Evolutionary conservation across 768 basidiomycete genomes (phyloP), one percentile per base, ranked within the genome.

Genomic region (Boletus sp.): DNA sequence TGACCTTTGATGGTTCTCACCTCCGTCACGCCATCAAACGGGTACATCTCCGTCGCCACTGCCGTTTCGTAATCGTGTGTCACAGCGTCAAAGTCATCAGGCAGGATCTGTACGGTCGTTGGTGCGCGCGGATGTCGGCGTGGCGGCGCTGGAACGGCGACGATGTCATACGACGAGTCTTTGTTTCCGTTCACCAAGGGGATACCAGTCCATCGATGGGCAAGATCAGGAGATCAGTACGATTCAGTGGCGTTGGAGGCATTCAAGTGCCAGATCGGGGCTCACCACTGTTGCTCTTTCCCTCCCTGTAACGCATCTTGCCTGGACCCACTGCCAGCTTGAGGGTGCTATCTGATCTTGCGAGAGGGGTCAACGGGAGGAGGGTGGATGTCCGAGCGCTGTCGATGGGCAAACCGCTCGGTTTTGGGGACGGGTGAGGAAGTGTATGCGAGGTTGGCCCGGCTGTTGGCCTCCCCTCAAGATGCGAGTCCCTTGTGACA

Each of bases 141-240:
- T 17, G 51, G 52, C 24, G 35, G 55, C n/a, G 33, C 49, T 17
- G 58, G 64, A 6, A 64, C 57, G 5, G 64, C 56, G 32, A 73
- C 66, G 37, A 71, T 67, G 41, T 71, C 71, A 40, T 71, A 69
- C 33, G 71, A 73, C 30, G 70, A 71, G 49, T 71, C 70, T 73
- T 63, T 44, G 30, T 52, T 46, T 37, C 41, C 60, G 18, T 58
- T 24, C 17, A 49, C 8, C n/a, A 12, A 33, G 24, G 5, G 15
- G 28, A 47, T 46, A 4, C 39, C 17, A 39, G 24, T 10, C 28
- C 50, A 62, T 69, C 47, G 62, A 64, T 50, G 50, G 11, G 48
- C 15, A 52, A 49, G 60, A 67, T 58, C 46, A 45, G 20, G 15
- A 50, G 36, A 61, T 67, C 57, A 61, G 56, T 28, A 28, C 17